Base-by-base conservation (phyloP, 2,329 filamentous ascomycete genomes). In the Xylaria sp. region DNA sequence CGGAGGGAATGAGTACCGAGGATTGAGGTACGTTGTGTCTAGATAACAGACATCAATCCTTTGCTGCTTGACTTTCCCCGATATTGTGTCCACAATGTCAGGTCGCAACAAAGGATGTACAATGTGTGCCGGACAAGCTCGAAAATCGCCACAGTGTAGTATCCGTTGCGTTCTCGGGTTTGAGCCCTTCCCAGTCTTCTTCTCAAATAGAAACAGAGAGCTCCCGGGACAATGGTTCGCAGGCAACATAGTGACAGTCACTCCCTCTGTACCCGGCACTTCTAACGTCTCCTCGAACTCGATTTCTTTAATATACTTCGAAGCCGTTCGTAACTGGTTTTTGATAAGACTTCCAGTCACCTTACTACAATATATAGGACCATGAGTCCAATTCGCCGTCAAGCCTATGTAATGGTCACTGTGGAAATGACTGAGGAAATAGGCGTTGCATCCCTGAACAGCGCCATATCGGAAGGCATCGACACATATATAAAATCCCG, bases 211-310 rank as follows among this genome's bases (percentile, higher is more conserved):
- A 71, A 96, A 99, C 0, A 99, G 78, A 0, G 94, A 96, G 71
- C 93, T 97, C 0, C 95, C 95, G 0, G 95, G 95, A 70, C 95
- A 99, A 73, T 99, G 95, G 70, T 99, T 99, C 12, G 95, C 95
- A 2, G 92, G 88, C 33, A 99, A 92, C 92, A 98, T 97, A 1
- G 92, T 97, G 42, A 98, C 93, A 9, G 84, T 86, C 5, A 93
- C 94, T 1, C 93, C 93, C 57, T 90, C 86, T 0, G 93, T 97
- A 8, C 87, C 89, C 0, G 92, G 92, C 0, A 99, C 86, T 65
- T 96, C 91, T 5, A 89, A 84, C 54, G 85, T 87, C 71, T 87
- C 82, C 65, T 98, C 94, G 70, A 96, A 99, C 14, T 96, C 91
- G 1, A 99, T 81, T 70, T 90, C 87, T 1, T 95, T 84, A 0